Conservation (phyloP, 495 filamentous ascomycete genomes). For the Penicillium soppii region DNA sequence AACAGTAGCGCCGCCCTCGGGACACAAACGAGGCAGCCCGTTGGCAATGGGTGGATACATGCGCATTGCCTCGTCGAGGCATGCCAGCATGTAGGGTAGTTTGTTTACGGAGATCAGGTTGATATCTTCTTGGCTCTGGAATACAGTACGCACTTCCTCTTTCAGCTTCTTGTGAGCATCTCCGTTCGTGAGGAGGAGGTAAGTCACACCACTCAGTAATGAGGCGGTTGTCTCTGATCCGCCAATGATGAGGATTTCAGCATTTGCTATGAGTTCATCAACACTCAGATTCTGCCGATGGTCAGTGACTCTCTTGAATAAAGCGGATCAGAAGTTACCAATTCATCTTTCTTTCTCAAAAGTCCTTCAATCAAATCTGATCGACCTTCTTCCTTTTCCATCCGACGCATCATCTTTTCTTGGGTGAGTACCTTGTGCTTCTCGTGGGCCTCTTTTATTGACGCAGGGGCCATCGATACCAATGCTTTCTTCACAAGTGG, state of each 20-base stretch:
- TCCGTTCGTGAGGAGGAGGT: constrained; percentile 49
- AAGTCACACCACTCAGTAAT: constrained; percentile 51
- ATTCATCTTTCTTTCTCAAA: constrained; percentile 45
- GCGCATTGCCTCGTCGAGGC: constrained; percentile 57
- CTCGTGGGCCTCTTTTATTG: constrained; percentile 27
- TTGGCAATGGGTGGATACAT: constrained; percentile 57
- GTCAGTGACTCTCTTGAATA: neutral
- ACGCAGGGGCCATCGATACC: constrained; percentile 15
- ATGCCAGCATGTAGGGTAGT: constrained; percentile 55
- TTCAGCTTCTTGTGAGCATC: constrained; percentile 40
- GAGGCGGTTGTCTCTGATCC: constrained; percentile 65
- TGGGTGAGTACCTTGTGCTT: constrained; percentile 34
- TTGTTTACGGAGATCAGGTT: constrained; percentile 41
- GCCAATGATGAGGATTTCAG: constrained; percentile 45
- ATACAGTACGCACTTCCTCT: constrained; percentile 50
- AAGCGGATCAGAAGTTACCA: constrained; percentile 21
- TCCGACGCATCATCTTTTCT: constrained; percentile 41
- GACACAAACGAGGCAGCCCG: constrained; percentile 44
- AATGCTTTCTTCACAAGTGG: constrained; percentile 23
- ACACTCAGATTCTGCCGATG: constrained; percentile 33
- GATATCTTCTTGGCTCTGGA: constrained; percentile 55
- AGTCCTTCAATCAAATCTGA: constrained; percentile 51
- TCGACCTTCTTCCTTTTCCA: constrained; percentile 37
- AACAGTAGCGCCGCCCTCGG: constrained; percentile 47
- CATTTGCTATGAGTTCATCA: constrained; percentile 40